These are phyloP conservation scores for Calonectria naviculata DNA, from an alignment of 2,329 filamentous ascomycete species.

Conservation along the genomic window DNA sequence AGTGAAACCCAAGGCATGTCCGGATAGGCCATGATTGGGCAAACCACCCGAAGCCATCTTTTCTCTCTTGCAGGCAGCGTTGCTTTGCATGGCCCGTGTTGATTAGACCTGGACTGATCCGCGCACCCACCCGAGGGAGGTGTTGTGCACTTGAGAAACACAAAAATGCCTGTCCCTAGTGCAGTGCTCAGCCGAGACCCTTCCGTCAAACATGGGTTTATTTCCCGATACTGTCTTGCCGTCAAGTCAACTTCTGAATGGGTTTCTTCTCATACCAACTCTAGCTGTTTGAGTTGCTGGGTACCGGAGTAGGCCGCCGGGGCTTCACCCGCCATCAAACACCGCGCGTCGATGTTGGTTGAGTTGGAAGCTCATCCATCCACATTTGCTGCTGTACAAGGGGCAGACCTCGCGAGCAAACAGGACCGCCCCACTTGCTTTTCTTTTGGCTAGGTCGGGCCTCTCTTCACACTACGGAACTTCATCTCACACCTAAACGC, in stretches of 20 bases:
- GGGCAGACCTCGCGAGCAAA: background rate
- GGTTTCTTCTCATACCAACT: background rate
- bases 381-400: background rate
- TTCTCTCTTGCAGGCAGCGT: background rate
- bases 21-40: background rate
- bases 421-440: background rate
- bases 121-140: background rate
- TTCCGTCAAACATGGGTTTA: background rate
- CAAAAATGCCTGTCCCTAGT: background rate
- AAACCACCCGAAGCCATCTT: background rate
- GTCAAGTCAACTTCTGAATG: background rate
- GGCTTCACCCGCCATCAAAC: background rate
- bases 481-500: constrained; percentile 3
- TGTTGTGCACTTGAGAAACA: background rate
- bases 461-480: background rate
- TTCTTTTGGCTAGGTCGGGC: background rate
- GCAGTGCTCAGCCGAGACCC: background rate
- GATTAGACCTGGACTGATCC: background rate
- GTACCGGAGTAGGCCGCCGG: background rate
- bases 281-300: background rate
- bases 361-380: background rate
- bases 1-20: background rate
- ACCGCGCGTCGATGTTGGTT: background rate
- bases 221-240: background rate
- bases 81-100: background rate